Base-by-base conservation (phyloP, 768 basidiomycete species). In the Grammothele lineata region DNA sequence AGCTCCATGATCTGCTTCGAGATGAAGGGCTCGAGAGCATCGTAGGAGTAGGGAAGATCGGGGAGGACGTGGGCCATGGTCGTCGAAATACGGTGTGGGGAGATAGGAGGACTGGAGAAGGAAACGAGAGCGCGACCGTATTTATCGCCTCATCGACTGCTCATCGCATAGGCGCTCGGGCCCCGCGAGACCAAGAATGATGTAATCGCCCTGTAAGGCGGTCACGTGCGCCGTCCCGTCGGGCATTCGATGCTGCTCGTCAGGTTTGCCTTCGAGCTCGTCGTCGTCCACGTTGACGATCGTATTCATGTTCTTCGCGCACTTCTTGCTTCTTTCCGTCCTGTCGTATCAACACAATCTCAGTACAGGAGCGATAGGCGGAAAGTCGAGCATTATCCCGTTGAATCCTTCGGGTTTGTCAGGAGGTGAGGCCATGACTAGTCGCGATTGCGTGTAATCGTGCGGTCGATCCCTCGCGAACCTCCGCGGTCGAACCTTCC, bases 1-100 rank as follows among this genome's bases (percentile, higher is more conserved):
- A 95, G 87, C 47, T 72, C 78, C 93, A 95, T 97, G 70, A 96
- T 97, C 71, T 94, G 79, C 63, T 75, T 63, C 27, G 81, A 87
- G 72, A 97, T 95, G 72, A 81, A 84, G n/a, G 93, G 93, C 75
- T 94, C 89, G 62, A 97, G 89, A 43, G 81, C 93, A 74, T 93
- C 71, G 71, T 93, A 93, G 5, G 72, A 59, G 65, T 92, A 94
- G 5, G 83, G 81, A 25, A 92, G 81, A 52, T 74, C 69, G 19
- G 89, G 89, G 27, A 92, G 80, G 37, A 70, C 73, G 74, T 83
- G 69, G 43, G 77, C 57, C 58, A 62, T 62, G 37, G 18, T 54
- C 40, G 24, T 9, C 21, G n/a, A n/a, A n/a, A 37, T 32, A n/a
- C 23, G 30, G 17, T 43, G 24, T 35, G 23, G 22, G 19, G 21